phyloP scores from a whole-genome alignment of 2,329 filamentous ascomycete species.

The Alternaria gaisen region DNA sequence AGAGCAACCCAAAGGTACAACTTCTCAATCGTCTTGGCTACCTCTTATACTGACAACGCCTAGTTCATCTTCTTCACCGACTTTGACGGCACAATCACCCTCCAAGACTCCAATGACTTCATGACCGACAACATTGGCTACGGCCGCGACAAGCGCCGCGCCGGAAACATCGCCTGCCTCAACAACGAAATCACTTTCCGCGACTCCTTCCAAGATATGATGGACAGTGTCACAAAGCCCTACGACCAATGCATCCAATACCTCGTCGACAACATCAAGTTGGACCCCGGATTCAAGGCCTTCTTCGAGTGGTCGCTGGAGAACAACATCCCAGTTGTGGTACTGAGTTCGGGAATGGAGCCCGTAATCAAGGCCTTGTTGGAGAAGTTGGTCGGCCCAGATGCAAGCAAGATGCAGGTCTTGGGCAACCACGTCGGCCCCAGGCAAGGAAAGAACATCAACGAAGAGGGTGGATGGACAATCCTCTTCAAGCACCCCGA shows the following conservation, averaged over 20 bases:
- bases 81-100: conserved; percentile 95
- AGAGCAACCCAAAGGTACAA: conserved; percentile 66
- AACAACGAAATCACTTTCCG: conserved; percentile 74
- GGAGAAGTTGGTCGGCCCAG: conserved; percentile 80
- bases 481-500: conserved; percentile 86
- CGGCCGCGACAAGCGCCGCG: conserved; percentile 73
- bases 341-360: conserved; percentile 91
- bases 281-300: conserved; percentile 87
- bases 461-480: conserved; percentile 84
- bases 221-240: conserved; percentile 82
- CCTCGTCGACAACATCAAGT: conserved; percentile 81
- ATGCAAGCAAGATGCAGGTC: conserved; percentile 82
- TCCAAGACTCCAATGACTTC: conserved; percentile 74
- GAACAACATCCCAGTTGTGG: conserved; percentile 89
- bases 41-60: conserved; percentile 21
- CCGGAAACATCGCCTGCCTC: conserved; percentile 81
- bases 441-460: conserved; percentile 77
- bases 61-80: conserved; percentile 98
- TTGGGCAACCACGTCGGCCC: conserved; percentile 83
- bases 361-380: conserved; percentile 89
- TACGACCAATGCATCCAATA: conserved; percentile 83
- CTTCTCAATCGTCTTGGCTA: neutral
- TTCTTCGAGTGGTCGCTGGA: conserved; percentile 85
- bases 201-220: conserved; percentile 89
- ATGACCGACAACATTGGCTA: conserved; percentile 92